Evolutionary conservation across 352 stramenopile species (phyloP).

Genomic region (Pythium aristosporum): DNA sequence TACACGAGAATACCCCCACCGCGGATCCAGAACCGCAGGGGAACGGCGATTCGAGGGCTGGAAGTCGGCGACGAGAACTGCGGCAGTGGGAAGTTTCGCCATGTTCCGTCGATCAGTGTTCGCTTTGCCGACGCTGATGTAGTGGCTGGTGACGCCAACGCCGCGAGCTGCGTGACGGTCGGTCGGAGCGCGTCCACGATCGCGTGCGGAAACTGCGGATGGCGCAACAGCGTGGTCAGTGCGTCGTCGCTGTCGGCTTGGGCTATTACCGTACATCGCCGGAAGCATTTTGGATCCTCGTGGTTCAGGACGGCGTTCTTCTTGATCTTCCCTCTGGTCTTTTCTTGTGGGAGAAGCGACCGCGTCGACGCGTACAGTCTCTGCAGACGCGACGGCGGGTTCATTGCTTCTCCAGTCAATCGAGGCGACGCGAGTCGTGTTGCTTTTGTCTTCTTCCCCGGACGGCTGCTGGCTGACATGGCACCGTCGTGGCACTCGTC

Average conservation of each 20-base stretch:
- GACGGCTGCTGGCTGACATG: not conserved
- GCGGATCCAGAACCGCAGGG: conserved; percentile 14
- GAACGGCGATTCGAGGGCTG: not conserved
- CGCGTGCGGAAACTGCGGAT: conserved; percentile 9
- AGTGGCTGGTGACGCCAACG: not conserved
- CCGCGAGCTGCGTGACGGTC: not conserved
- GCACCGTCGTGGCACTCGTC: conserved; percentile 1
- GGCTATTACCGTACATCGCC: conserved; percentile 27
- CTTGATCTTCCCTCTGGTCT: conserved; percentile 15
- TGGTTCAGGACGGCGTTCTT: conserved; percentile 49
- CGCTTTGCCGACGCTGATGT: not conserved
- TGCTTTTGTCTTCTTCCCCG: not conserved
- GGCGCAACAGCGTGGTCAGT: not conserved
- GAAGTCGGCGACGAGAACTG: too few species aligned
- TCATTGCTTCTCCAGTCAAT: not conserved
- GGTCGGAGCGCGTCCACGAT: conserved; percentile 8
- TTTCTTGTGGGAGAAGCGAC: conserved; percentile 3
- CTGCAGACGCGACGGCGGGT: conserved; percentile 5
- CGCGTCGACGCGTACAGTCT: conserved; percentile 20
- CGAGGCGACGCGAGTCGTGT: conserved; percentile 1
- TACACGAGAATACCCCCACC: conserved; percentile 4
- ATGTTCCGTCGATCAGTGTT: conserved; percentile 3
- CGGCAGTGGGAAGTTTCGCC: conserved; percentile 14
- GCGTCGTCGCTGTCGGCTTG: not conserved
- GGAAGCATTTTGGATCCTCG: conserved; percentile 34